Evolutionary conservation across 164 flowering plant genomes (phyloP).

Genomic region (Sedum album): DNA sequence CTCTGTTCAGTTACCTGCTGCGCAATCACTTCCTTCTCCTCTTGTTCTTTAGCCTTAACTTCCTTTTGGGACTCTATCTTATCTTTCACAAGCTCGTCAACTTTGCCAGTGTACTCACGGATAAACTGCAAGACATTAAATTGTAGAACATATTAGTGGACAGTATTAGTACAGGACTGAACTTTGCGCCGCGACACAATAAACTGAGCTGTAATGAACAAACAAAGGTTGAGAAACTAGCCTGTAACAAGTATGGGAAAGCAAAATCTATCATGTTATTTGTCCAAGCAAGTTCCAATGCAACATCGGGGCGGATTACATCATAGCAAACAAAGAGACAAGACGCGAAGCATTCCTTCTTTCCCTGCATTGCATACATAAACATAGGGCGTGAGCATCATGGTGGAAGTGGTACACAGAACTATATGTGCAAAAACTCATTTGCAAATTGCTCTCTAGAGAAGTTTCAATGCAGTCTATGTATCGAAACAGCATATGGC

Average conservation of each 20-base stretch:
- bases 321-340: conserved; percentile 96
- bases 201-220: neutral
- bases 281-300: too few species aligned
- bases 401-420: too few species aligned
- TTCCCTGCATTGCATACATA: conserved; percentile 69
- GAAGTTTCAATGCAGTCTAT: too few species aligned
- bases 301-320: conserved; percentile 80
- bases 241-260: too few species aligned
- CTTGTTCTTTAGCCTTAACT: too few species aligned
- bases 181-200: neutral
- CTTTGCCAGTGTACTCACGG: conserved; percentile 67
- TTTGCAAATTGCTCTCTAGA: neutral
- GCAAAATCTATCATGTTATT: too few species aligned
- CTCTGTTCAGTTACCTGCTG: conserved; percentile 46
- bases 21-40: conserved; percentile 61
- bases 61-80: too few species aligned
- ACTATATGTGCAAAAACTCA: neutral
- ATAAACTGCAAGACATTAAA: conserved; percentile 44
- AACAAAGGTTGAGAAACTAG: conserved; percentile 12
- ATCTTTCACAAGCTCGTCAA: too few species aligned
- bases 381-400: neutral
- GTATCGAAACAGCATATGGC: too few species aligned
- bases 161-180: neutral
- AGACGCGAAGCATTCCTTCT: too few species aligned
- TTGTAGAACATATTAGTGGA: too few species aligned